phyloP scores from a whole-genome alignment of 179 eudicot genomes.

The Spinacia oleracea region DNA sequence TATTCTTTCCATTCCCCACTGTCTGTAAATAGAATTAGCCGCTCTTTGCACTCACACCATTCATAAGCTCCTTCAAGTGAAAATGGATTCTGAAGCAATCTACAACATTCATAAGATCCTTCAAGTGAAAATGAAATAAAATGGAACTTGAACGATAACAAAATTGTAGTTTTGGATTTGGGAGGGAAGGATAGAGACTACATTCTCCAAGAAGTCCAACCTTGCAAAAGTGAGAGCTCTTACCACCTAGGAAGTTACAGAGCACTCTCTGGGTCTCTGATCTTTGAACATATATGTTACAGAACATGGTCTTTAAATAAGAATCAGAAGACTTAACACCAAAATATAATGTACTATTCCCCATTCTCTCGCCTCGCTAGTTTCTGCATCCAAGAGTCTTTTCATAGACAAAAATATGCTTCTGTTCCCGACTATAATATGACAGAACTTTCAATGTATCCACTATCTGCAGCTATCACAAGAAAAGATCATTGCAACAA shows the following conservation, averaged over 20 bases:
- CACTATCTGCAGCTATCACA: neutral
- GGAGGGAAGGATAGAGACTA: too few relatives aligned
- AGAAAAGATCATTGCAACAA: neutral
- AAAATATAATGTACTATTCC: neutral
- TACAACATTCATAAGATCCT: too few relatives aligned
- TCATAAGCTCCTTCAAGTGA: too few relatives aligned
- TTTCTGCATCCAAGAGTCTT: neutral
- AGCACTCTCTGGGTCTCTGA: too few relatives aligned
- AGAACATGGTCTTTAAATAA: neutral
- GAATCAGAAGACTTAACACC: neutral
- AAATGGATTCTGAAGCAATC: too few relatives aligned
- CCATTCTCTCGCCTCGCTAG: neutral
- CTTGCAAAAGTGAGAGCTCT: neutral
- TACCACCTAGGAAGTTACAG: neutral
- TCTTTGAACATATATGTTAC: neutral
- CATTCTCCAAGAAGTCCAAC: neutral
- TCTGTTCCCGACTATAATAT: neutral
- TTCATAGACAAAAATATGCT: neutral
- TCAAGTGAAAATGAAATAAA: too few relatives aligned
- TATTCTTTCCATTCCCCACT: too few relatives aligned
- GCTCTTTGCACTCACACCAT: too few relatives aligned
- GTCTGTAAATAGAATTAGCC: too few relatives aligned
- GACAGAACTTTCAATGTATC: neutral
- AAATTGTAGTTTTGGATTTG: too few relatives aligned
- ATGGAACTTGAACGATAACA: neutral